These are phyloP conservation scores for Zymoseptoria tritici DNA, from an alignment of 2,329 filamentous ascomycete genomes.

Conservation along the genomic window DNA sequence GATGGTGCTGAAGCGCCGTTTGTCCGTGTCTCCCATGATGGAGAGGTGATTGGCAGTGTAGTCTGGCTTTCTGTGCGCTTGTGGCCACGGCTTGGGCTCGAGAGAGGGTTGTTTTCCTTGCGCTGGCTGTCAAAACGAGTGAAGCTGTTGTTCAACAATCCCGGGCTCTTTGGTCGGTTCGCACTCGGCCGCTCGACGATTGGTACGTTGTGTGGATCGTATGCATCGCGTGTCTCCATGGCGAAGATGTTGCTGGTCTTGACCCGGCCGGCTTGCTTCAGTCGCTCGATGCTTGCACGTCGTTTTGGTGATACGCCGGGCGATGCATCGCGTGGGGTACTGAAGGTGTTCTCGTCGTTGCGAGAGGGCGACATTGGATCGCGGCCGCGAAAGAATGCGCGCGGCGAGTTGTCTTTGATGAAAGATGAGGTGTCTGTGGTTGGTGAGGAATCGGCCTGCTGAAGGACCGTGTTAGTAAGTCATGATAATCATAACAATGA, in stretches of 20 bases:
- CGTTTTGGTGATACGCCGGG: conserved; percentile 54
- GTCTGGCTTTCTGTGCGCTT: conserved; percentile 51
- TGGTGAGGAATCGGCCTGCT: conserved; percentile 61
- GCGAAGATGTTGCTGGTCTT: conserved; percentile 98
- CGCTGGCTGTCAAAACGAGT: conserved; percentile 47
- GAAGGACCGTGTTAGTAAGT: background rate
- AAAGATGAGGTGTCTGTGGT: conserved; percentile 45
- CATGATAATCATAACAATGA: background rate
- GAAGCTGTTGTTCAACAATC: conserved; percentile 65
- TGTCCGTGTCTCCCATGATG: conserved; percentile 50
- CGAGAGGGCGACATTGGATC: conserved; percentile 59
- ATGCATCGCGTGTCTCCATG: conserved; percentile 84
- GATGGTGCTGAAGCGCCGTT: conserved; percentile 44
- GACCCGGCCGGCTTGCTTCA: conserved; percentile 89
- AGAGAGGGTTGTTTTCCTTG: conserved; percentile 32
- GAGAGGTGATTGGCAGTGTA: conserved; percentile 45
- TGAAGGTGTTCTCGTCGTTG: conserved; percentile 60
- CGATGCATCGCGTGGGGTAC: conserved; percentile 49
- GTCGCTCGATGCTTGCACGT: conserved; percentile 86
- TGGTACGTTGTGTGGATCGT: conserved; percentile 72
- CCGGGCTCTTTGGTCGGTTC: conserved; percentile 48
- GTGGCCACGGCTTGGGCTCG: conserved; percentile 28
- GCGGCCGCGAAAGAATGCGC: conserved; percentile 80
- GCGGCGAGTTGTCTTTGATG: conserved; percentile 57
- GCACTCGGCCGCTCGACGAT: conserved; percentile 73